phyloP scores from a whole-genome alignment of 2,329 filamentous ascomycete genomes.

The Xylaria digitata region DNA sequence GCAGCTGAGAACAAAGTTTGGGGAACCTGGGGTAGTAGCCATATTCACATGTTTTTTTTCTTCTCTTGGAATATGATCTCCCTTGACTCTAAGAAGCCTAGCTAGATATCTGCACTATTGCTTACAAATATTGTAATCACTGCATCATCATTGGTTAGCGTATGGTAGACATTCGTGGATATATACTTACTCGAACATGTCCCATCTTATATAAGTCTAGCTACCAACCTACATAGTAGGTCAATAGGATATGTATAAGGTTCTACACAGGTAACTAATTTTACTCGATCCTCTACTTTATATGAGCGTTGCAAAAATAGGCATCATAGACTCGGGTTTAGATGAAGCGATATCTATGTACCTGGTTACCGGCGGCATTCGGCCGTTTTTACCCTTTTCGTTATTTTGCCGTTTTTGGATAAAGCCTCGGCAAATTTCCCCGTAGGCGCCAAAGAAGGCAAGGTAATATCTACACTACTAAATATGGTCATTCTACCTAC shows the following conservation, averaged over 20 bases:
- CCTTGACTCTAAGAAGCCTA: too few relatives aligned
- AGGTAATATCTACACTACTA: not conserved
- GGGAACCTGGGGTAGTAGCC: conserved; percentile 19
- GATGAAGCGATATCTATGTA: too few relatives aligned
- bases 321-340: too few relatives aligned
- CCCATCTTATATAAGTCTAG: too few relatives aligned
- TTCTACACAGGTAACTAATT: too few relatives aligned
- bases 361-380: conserved; percentile 21
- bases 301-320: too few relatives aligned
- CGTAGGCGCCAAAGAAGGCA: too few relatives aligned
- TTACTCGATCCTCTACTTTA: too few relatives aligned
- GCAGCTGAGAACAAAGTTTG: conserved; percentile 1
- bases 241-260: too few relatives aligned
- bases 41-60: conserved; percentile 23
- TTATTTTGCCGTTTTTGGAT: conserved; percentile 27
- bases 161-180: not conserved
- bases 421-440: conserved; percentile 35
- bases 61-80: too few relatives aligned
- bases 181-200: too few relatives aligned
- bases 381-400: conserved; percentile 21
- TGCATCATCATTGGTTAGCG: conserved; percentile 15
- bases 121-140: conserved; percentile 17
- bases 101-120: not conserved
- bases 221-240: too few relatives aligned
- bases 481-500: not conserved